Percentiles rank a stretch among this genome's conserved stretches.
These are phyloP conservation scores for Gossypioides kirkii DNA, from an alignment of 345 rosid genomes.

Conservation along the genomic window DNA sequence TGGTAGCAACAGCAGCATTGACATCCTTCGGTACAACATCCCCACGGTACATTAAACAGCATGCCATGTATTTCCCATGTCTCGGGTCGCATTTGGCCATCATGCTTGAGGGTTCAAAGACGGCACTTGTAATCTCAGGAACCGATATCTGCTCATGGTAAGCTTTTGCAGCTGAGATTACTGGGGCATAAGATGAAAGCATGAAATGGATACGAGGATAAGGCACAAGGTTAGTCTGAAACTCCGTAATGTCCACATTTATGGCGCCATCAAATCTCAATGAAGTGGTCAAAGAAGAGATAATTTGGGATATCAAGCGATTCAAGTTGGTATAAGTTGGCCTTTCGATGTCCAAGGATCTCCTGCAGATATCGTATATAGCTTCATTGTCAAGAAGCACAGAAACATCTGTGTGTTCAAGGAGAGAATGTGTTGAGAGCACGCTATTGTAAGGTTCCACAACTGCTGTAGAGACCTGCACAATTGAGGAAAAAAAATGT, in stretches of 20 bases:
- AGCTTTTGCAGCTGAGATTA: constrained; percentile 74
- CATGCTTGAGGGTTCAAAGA: constrained; percentile 81
- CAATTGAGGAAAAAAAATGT: background rate
- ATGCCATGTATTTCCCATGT: constrained; percentile 84
- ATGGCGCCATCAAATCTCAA: constrained; percentile 83
- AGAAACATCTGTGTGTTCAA: constrained; percentile 78
- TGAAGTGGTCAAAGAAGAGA: constrained; percentile 74
- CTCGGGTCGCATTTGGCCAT: constrained; percentile 91
- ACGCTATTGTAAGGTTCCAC: constrained; percentile 86
- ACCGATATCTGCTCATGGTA: constrained; percentile 73
- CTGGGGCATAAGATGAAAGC: constrained; percentile 86
- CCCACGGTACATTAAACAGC: constrained; percentile 83
- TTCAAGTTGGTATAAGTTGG: constrained; percentile 74
- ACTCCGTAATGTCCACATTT: constrained; percentile 74
- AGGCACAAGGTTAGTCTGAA: constrained; percentile 78
- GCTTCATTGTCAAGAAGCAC: constrained; percentile 84
- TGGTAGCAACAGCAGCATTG: constrained; percentile 64
- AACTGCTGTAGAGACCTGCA: constrained; percentile 79
- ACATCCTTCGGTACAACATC: constrained; percentile 85
- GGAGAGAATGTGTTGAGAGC: constrained; percentile 76
- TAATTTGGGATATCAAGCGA: constrained; percentile 67
- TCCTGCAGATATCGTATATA: constrained; percentile 73
- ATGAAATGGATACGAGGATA: constrained; percentile 83
- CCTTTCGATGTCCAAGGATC: constrained; percentile 73
- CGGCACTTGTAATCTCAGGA: constrained; percentile 70